Percentiles rank a stretch among this genome's conserved stretches.
Conservation (phyloP, 1,284 basidiomycete species). For the Phenoliferia sp. region DNA sequence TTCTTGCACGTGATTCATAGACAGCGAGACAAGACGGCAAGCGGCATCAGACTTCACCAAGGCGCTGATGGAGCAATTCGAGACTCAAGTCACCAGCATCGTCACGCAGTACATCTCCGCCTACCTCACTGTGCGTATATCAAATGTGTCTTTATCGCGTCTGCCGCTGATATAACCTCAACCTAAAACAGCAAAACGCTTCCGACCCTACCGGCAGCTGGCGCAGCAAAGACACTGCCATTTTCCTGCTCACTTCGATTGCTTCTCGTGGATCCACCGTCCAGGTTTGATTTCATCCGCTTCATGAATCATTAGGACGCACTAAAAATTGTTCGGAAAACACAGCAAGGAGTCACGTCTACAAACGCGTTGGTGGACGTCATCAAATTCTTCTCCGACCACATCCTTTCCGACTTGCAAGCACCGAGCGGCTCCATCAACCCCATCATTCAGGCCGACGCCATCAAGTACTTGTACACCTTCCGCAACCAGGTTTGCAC, state of each 20-base stretch:
- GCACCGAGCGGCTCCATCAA: slow-evolving; percentile 64
- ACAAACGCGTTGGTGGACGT: slow-evolving; percentile 90
- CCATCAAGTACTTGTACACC: slow-evolving; percentile 87
- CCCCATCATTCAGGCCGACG: slow-evolving; percentile 90
- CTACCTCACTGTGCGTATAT: slow-evolving; percentile 59
- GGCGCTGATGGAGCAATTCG: slow-evolving; percentile 74
- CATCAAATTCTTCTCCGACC: slow-evolving; percentile 88
- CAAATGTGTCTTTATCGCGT: background rate
- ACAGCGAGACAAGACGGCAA: slow-evolving; percentile 73
- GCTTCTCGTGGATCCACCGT: slow-evolving; percentile 78
- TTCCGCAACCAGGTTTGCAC: slow-evolving; percentile 90
- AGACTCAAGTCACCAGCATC: slow-evolving; percentile 76
- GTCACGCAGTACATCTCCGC: slow-evolving; percentile 74
- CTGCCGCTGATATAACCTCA: background rate
- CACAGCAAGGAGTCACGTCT: slow-evolving; percentile 82
- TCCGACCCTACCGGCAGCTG: slow-evolving; percentile 66
- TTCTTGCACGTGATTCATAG: slow-evolving; percentile 28
- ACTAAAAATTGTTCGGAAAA: too few relatives aligned
- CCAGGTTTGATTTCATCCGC: slow-evolving; percentile 25
- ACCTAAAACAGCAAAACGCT: slow-evolving; percentile 45
- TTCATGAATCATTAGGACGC: background rate
- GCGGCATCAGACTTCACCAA: slow-evolving; percentile 89
- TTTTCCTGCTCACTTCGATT: slow-evolving; percentile 86
- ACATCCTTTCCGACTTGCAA: slow-evolving; percentile 84
- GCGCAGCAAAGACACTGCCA: slow-evolving; percentile 93